Evolutionary conservation across 2,329 filamentous ascomycete genomes (phyloP).

Genomic region (Claviceps sorghi): DNA sequence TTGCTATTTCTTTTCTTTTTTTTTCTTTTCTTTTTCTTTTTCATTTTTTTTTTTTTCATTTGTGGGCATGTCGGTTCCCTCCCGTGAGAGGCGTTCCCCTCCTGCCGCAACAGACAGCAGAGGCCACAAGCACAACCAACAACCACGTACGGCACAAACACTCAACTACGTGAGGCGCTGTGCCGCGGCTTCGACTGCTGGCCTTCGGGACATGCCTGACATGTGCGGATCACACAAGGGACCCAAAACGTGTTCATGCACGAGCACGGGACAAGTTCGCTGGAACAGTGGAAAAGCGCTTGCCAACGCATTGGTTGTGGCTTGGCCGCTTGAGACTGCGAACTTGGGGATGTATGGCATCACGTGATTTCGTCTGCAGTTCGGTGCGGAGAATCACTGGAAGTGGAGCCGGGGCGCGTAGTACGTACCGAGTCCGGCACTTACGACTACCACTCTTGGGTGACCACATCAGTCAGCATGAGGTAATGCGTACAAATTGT

Average conservation of each 20-base stretch:
- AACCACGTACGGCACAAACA: not conserved
- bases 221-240: not conserved
- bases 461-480: conserved; percentile 1
- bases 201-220: not conserved
- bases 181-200: not conserved
- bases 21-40: not conserved
- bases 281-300: not conserved
- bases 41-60: not conserved
- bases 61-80: not conserved
- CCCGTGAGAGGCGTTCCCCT: not conserved
- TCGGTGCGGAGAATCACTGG: not conserved
- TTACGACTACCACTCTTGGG: not conserved
- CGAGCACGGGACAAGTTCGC: not conserved
- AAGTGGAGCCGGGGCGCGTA: not conserved
- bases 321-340: not conserved
- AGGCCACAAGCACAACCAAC: too few relatives aligned
- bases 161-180: not conserved
- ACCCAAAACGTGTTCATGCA: not conserved
- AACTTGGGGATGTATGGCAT: not conserved
- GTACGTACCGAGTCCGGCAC: not conserved
- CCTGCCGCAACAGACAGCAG: not conserved
- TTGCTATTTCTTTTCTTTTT: not conserved
- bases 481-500: not conserved
- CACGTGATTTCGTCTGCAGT: not conserved
- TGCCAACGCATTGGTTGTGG: not conserved